phyloP scores from a whole-genome alignment of 2,329 filamentous ascomycete genomes.

The Piedraia hortae region DNA sequence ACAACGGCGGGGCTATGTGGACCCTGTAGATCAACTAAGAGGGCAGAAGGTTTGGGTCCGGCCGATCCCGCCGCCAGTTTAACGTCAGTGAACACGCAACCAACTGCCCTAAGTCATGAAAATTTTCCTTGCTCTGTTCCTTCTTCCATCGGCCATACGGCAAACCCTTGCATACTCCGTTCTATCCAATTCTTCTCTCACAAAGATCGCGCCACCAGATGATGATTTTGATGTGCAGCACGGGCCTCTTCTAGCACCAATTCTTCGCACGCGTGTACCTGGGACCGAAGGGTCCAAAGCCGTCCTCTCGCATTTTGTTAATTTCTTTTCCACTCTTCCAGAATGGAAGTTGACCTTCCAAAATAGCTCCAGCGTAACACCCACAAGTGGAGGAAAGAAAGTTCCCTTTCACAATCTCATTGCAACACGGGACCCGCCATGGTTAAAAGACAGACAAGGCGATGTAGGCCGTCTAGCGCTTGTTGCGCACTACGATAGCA shows the following conservation, averaged over 20 bases:
- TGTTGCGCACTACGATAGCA: conserved; percentile 83
- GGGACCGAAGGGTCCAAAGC: conserved; percentile 48
- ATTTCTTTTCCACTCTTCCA: conserved; percentile 58
- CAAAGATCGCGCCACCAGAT: conserved; percentile 40
- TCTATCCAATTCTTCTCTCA: conserved; percentile 50
- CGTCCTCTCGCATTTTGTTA: conserved; percentile 55
- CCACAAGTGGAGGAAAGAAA: conserved; percentile 38
- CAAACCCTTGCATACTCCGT: conserved; percentile 23
- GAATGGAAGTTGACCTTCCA: conserved; percentile 60
- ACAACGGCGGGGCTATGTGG: too few relatives aligned
- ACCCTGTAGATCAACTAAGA: too few relatives aligned
- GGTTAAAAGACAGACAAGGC: conserved; percentile 30
- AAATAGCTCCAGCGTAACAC: conserved; percentile 69
- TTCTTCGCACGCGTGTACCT: conserved; percentile 66
- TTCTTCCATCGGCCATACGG: conserved; percentile 11
- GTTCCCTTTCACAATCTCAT: conserved; percentile 75
- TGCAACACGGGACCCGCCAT: conserved; percentile 66
- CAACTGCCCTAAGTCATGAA: too few relatives aligned
- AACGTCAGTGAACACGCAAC: too few relatives aligned
- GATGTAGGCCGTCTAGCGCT: conserved; percentile 60
- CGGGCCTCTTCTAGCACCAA: conserved; percentile 55
- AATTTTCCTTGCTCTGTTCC: conserved; percentile 5
- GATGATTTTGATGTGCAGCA: conserved; percentile 42
- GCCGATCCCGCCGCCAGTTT: too few relatives aligned
- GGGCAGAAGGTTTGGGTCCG: too few relatives aligned